Percentiles rank a stretch among this genome's conserved stretches.
phyloP scores from a whole-genome alignment of 2,329 filamentous ascomycete species.

The Alternaria sp. region DNA sequence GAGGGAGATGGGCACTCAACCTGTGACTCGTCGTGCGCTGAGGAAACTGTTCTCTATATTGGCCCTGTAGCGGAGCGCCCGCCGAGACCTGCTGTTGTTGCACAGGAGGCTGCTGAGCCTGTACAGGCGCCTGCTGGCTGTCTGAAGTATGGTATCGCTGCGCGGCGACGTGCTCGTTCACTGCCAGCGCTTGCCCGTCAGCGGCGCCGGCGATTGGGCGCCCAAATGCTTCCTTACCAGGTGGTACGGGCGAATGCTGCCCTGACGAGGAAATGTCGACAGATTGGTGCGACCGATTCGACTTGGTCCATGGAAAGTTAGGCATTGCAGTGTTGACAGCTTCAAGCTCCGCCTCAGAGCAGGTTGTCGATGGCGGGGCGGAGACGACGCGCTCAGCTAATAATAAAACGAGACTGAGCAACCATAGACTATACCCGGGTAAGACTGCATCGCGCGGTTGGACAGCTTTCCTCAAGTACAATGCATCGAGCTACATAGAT shows the following conservation, averaged over 20 bases:
- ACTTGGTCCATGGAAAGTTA: conserved; percentile 47
- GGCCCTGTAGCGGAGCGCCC: conserved; percentile 15
- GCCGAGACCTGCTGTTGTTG: conserved; percentile 17
- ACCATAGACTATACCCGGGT: conserved; percentile 24
- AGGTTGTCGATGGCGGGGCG: conserved; percentile 29
- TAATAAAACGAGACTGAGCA: conserved; percentile 40
- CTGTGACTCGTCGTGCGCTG: conserved; percentile 42
- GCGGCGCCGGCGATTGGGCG: conserved; percentile 38
- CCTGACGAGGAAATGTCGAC: conserved; percentile 42
- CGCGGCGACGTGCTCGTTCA: conserved; percentile 40
- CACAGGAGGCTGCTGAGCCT: conserved; percentile 22
- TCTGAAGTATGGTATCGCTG: conserved; percentile 35
- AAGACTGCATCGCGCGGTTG: conserved; percentile 26
- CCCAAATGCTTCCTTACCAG: conserved; percentile 38
- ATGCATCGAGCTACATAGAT: conserved; percentile 22
- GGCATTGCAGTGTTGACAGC: conserved; percentile 44
- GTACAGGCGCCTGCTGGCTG: conserved; percentile 27
- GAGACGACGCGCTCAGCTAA: conserved; percentile 38
- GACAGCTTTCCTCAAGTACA: conserved; percentile 26
- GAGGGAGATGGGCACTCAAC: conserved; percentile 35
- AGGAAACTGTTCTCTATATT: conserved; percentile 34
- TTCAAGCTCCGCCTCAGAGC: conserved; percentile 26
- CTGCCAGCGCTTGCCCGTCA: conserved; percentile 43
- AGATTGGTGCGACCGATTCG: conserved; percentile 48
- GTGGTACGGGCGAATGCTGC: conserved; percentile 43